Evolutionary conservation across 2,329 filamentous ascomycete species (phyloP).

Genomic region (Myriosclerotinia duriaeana): DNA sequence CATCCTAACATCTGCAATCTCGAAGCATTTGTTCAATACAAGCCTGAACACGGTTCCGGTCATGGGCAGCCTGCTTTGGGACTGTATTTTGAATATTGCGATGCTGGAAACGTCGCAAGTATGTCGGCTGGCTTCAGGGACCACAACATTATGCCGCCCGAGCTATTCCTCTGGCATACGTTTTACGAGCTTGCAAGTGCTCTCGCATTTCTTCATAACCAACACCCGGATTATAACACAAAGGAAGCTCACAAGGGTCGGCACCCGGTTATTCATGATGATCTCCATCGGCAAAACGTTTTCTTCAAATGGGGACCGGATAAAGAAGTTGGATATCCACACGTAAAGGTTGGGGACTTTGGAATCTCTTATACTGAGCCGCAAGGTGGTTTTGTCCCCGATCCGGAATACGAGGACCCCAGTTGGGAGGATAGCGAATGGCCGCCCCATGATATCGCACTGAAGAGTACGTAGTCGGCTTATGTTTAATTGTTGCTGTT

Average conservation of each 20-base stretch:
- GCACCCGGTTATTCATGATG: neutral
- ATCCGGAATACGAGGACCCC: neutral
- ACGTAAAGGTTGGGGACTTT: slow-evolving; percentile 18
- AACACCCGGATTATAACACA: slow-evolving; percentile 16
- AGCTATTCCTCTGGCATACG: slow-evolving; percentile 1
- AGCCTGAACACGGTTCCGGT: neutral
- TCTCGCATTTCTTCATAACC: slow-evolving; percentile 16
- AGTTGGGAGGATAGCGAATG: neutral
- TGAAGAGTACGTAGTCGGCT: neutral
- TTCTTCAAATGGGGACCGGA: slow-evolving; percentile 10
- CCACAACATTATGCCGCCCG: neutral
- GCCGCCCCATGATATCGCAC: neutral
- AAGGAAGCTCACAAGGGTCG: neutral
- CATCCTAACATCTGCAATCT: slow-evolving; percentile 17
- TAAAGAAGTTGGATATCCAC: neutral
- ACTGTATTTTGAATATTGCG: slow-evolving; percentile 17
- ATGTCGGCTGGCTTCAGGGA: neutral
- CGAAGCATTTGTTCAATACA: slow-evolving; percentile 15
- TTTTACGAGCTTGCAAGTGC: slow-evolving; percentile 4
- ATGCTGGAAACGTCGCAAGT: neutral
- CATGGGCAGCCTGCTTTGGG: neutral
- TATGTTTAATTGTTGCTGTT: too few relatives aligned
- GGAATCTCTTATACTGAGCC: neutral
- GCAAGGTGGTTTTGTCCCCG: neutral
- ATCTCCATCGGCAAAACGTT: neutral